A percentile compares a stretch with the other conserved stretches of the same genome.
phyloP scores from a whole-genome alignment of 371 early-diverging fungal species.

The Chytridium lagenaria region DNA sequence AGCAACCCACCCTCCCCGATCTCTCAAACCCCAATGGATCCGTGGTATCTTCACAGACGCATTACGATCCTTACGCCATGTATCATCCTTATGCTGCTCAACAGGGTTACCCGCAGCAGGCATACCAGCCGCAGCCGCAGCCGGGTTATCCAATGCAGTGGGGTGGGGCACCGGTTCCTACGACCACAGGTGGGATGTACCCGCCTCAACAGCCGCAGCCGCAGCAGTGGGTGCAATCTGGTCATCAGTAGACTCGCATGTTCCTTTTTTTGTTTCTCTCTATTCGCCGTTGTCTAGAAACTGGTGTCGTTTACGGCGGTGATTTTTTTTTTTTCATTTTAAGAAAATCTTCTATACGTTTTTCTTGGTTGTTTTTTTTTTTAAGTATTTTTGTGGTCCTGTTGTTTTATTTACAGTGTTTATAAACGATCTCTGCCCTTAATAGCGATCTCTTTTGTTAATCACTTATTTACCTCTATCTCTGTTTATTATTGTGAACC shows the following conservation, averaged over 20 bases:
- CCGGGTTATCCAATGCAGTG: neutral
- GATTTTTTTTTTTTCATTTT: too few species aligned
- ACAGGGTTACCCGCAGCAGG: neutral
- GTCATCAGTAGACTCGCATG: neutral
- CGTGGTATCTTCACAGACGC: neutral
- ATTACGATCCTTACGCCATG: neutral
- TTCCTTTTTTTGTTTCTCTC: neutral
- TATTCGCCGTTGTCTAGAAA: too few species aligned
- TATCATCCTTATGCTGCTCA: neutral
- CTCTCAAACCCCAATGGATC: neutral
- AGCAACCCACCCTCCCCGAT: constrained; percentile 5
- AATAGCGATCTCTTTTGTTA: too few species aligned
- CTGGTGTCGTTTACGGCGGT: too few species aligned
- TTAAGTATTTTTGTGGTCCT: too few species aligned
- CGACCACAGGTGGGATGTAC: neutral
- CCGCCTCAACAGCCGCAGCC: neutral
- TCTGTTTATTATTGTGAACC: too few species aligned
- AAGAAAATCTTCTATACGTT: too few species aligned
- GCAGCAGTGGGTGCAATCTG: neutral
- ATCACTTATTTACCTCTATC: too few species aligned
- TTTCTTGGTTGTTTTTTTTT: too few species aligned
- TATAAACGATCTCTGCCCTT: too few species aligned
- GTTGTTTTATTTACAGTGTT: too few species aligned
- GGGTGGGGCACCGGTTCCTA: neutral
- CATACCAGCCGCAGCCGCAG: neutral